A percentile compares a stretch with the other conserved stretches of the same genome.
phyloP scores from a whole-genome alignment of 345 rosid species.

The Clausena lansium region DNA sequence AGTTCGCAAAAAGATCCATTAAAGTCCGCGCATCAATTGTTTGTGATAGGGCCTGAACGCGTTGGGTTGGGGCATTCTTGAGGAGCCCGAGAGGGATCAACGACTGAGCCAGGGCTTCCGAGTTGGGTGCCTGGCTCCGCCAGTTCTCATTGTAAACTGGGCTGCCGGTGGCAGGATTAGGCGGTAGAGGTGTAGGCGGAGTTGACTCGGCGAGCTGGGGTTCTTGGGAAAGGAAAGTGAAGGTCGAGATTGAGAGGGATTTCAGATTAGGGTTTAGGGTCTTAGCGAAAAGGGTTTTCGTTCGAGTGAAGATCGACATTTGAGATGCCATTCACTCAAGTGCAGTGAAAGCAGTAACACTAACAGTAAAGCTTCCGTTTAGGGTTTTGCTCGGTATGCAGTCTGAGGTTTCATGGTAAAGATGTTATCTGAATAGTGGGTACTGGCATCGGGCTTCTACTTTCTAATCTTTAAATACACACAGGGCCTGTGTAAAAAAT shows the following conservation, averaged over 20 bases:
- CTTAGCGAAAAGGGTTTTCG: constrained; percentile 36
- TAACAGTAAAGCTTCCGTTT: background rate
- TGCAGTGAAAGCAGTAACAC: background rate
- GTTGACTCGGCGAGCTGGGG: constrained; percentile 58
- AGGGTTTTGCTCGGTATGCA: background rate
- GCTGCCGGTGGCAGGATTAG: constrained; percentile 87
- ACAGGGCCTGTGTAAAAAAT: too few relatives aligned
- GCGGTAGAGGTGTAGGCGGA: constrained; percentile 59
- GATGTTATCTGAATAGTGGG: background rate
- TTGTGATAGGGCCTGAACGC: constrained; percentile 45
- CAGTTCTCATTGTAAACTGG: constrained; percentile 81
- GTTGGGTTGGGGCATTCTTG: constrained; percentile 29
- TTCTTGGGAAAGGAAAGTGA: constrained; percentile 63
- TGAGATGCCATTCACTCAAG: constrained; percentile 51
- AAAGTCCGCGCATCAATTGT: constrained; percentile 45
- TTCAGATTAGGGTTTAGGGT: constrained; percentile 41
- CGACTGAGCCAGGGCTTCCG: constrained; percentile 32
- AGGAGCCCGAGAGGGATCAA: constrained; percentile 45
- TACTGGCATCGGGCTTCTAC: background rate
- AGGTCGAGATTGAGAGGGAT: constrained; percentile 61
- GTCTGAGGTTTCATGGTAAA: background rate
- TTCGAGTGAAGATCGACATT: constrained; percentile 44
- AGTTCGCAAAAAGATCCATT: constrained; percentile 62
- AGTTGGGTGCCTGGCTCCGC: constrained; percentile 54
- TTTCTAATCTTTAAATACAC: background rate